Base-by-base conservation (phyloP, 305 asterid species). In the Withania somnifera region DNA sequence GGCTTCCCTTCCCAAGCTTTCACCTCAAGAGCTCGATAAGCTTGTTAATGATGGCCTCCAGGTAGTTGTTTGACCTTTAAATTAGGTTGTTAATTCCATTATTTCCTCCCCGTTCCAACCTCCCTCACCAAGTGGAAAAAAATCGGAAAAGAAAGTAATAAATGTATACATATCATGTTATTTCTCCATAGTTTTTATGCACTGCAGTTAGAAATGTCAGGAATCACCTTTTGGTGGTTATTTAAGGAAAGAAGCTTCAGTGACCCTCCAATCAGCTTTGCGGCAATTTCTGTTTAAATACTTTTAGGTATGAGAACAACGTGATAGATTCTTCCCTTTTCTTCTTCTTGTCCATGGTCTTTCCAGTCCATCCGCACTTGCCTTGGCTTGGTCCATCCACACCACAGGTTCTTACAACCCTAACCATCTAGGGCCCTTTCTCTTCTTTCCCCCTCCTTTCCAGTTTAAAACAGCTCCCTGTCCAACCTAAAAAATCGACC, bases 31-130 rank as follows among this genome's bases (percentile, higher is more conserved):
- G 61, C 88, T 94, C 19, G 93, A 92, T 86, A 95, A 91, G 89
- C 94, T 94, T 22, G 91, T 91, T 58, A 93, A 94, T 85, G 96
- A 95, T 86, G 86, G 91, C 78, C 90, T 92, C 56, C 98, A 95
- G 99, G 99, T 95, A 88, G 36, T 63, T 30, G 2, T 13, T 20
- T 28, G 47, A 50, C 20, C 24, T 28, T 22, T 45, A 45, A 71
- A 14, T 45, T 71, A 38, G 36, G 45, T 71, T 45, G 57, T 40
- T 45, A 14, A 14, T 45, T 9, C 24, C 58, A 3, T 47, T n/a
- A 22, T 71, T 73, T 67, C 63, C 54, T 11, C 34, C 53, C 71
- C 20, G 24, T 22, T 45, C 40, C 24, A 45, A 24, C 24, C 79
- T 71, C 24, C 57, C 24, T 73, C 22, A 73, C 40, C 79, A 24